phyloP scores from a whole-genome alignment of 2,329 filamentous ascomycete species.

The Fusarium odoratissimum region DNA sequence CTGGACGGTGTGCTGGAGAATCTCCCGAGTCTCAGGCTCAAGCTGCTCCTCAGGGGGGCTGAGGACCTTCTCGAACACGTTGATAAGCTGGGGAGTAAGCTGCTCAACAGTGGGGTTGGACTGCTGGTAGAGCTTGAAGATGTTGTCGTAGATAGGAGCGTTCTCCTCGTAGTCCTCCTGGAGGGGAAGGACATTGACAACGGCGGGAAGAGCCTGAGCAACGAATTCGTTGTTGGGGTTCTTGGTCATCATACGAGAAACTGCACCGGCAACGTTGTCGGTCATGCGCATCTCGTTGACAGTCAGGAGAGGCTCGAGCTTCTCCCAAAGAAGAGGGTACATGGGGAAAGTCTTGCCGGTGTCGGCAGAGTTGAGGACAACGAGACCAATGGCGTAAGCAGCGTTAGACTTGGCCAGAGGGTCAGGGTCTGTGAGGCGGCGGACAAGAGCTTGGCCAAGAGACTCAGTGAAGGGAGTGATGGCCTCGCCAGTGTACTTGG shows the following conservation, averaged over 20 bases:
- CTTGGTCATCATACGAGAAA: slow-evolving; percentile 91
- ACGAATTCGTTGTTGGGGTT: slow-evolving; percentile 87
- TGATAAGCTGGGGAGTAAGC: slow-evolving; percentile 76
- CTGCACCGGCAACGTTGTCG: slow-evolving; percentile 93
- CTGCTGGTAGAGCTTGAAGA: slow-evolving; percentile 83
- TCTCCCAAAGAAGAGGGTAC: slow-evolving; percentile 82
- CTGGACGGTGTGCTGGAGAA: slow-evolving; percentile 73
- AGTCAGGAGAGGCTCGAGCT: slow-evolving; percentile 86
- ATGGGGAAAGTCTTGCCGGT: slow-evolving; percentile 75
- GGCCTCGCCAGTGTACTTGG: slow-evolving; percentile 83
- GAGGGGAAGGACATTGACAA: slow-evolving; percentile 84
- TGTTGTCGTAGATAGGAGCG: slow-evolving; percentile 89
- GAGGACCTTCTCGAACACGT: slow-evolving; percentile 79
- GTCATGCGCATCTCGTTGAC: slow-evolving; percentile 83
- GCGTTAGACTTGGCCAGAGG: slow-evolving; percentile 94
- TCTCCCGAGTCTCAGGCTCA: slow-evolving; percentile 74
- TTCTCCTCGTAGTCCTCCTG: slow-evolving; percentile 98
- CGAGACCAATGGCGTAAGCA: slow-evolving; percentile 87
- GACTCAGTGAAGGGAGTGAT: slow-evolving; percentile 83
- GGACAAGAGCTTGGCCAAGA: slow-evolving; percentile 83
- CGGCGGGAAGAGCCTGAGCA: slow-evolving; percentile 80
- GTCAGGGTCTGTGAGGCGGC: slow-evolving; percentile 90
- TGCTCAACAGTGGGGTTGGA: slow-evolving; percentile 76
- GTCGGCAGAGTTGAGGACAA: slow-evolving; percentile 84
- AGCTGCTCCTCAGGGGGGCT: slow-evolving; percentile 79